A percentile compares a stretch with the other conserved stretches of the same genome.
Evolutionary conservation across 371 early-diverging fungal genomes (phyloP).

Genomic region (Batkoa obscura): DNA sequence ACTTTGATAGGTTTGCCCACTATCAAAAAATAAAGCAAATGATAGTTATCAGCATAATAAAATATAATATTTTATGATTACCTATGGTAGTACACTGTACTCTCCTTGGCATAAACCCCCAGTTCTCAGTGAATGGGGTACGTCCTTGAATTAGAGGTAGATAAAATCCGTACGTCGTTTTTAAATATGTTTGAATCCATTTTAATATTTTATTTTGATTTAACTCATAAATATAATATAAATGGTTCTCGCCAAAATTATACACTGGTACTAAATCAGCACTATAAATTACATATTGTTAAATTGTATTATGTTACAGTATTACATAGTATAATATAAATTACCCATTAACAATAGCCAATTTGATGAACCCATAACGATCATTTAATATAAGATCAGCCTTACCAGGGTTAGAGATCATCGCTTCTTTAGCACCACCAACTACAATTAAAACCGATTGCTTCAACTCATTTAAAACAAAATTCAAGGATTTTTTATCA

Average conservation of each 20-base stretch:
- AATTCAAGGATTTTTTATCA: slow-evolving; percentile 44
- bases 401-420: slow-evolving; percentile 40
- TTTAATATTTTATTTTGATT: slow-evolving; percentile 3
- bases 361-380: slow-evolving; percentile 55
- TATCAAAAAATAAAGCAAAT: slow-evolving; percentile 3
- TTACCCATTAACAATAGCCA: slow-evolving; percentile 48
- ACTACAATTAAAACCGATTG: slow-evolving; percentile 48
- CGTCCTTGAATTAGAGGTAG: slow-evolving; percentile 7
- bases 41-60: neutral
- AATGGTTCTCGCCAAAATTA: slow-evolving; percentile 70
- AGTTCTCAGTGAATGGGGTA: slow-evolving; percentile 7
- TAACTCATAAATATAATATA: slow-evolving; percentile 25
- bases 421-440: slow-evolving; percentile 58
- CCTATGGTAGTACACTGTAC: too few relatives aligned
- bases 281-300: neutral
- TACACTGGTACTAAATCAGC: slow-evolving; percentile 52
- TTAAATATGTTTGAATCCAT: slow-evolving; percentile 6
- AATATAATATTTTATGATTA: neutral
- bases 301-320: neutral
- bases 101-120: neutral
- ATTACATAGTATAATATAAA: neutral
- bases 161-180: slow-evolving; percentile 6
- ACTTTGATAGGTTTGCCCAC: slow-evolving; percentile 44
- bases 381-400: slow-evolving; percentile 41
- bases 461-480: slow-evolving; percentile 49